Percentiles rank a stretch among this genome's conserved stretches.
These are phyloP conservation scores for Nitzschia palea DNA, from an alignment of 108 stramenopile species.

Conservation along the genomic window DNA sequence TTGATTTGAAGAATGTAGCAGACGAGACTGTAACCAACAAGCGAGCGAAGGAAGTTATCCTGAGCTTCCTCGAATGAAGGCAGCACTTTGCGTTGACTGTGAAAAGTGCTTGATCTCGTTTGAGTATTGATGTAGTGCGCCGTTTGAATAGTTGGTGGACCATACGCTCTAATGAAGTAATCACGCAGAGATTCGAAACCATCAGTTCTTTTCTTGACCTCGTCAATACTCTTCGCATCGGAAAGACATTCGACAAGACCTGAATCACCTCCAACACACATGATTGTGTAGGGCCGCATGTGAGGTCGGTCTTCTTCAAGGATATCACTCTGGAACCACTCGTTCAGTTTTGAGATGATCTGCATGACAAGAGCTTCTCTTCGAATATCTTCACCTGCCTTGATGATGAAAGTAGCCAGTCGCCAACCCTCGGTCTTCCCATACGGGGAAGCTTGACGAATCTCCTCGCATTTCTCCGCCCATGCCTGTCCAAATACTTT, in stretches of 20 bases:
- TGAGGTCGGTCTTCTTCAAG: slow-evolving; percentile 65
- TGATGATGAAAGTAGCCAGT: slow-evolving; percentile 84
- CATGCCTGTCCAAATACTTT: slow-evolving; percentile 79
- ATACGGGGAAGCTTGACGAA: slow-evolving; percentile 71
- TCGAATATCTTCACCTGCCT: slow-evolving; percentile 91
- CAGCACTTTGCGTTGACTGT: slow-evolving; percentile 12
- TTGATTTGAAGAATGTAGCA: slow-evolving; percentile 97
- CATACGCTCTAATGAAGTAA: slow-evolving; percentile 80
- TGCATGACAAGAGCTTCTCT: slow-evolving; percentile 90
- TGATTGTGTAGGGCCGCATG: slow-evolving; percentile 87
- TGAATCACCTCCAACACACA: slow-evolving; percentile 86
- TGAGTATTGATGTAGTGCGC: neutral
- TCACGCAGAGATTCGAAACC: slow-evolving; percentile 70
- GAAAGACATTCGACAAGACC: slow-evolving; percentile 85
- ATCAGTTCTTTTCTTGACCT: slow-evolving; percentile 83
- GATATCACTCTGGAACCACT: slow-evolving; percentile 80
- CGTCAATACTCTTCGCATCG: slow-evolving; percentile 85
- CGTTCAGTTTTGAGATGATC: slow-evolving; percentile 69
- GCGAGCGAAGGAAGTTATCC: slow-evolving; percentile 85
- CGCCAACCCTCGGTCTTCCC: slow-evolving; percentile 80
- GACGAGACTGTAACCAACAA: slow-evolving; percentile 90
- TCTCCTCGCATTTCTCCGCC: slow-evolving; percentile 67
- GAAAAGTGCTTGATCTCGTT: neutral
- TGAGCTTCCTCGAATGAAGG: slow-evolving; percentile 76
- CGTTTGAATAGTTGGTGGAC: slow-evolving; percentile 33